phyloP scores from a whole-genome alignment of 768 basidiomycete genomes.

The Pholiota microspora region DNA sequence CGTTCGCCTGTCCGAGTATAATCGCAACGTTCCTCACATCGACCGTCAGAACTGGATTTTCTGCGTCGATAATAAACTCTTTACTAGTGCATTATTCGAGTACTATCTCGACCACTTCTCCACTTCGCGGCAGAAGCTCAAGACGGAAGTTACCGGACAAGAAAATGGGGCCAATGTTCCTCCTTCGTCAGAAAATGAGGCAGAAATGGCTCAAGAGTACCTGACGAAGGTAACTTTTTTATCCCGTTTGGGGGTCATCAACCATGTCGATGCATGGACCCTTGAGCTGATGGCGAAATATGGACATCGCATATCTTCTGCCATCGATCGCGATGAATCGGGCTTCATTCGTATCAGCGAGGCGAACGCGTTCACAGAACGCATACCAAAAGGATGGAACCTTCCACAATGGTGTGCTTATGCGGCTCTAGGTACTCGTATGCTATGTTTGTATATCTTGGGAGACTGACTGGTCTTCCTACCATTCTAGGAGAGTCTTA shows the following conservation, averaged over 20 bases:
- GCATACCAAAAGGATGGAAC: conserved; percentile 20
- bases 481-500: conserved; percentile 22
- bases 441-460: no score
- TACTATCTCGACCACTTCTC: conserved; percentile 22
- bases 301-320: conserved; percentile 10
- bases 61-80: conserved; percentile 22
- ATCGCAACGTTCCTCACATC: neutral
- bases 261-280: conserved; percentile 19
- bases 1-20: neutral
- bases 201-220: neutral
- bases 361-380: conserved; percentile 17
- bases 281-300: conserved; percentile 16
- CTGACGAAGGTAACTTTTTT: conserved; percentile 4
- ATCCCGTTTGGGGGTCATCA: conserved; percentile 3
- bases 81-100: conserved; percentile 19
- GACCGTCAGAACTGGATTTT: conserved; percentile 22
- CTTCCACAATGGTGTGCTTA: conserved; percentile 24
- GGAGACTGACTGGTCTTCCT: neutral
- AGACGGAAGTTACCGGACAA: neutral
- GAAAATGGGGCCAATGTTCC: neutral
- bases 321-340: conserved; percentile 20
- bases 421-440: conserved; percentile 18
- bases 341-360: conserved; percentile 23
- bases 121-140: neutral
- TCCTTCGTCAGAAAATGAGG: neutral